Evolutionary conservation across 345 rosid genomes (phyloP).

Genomic region (Stellera chamaejasme): DNA sequence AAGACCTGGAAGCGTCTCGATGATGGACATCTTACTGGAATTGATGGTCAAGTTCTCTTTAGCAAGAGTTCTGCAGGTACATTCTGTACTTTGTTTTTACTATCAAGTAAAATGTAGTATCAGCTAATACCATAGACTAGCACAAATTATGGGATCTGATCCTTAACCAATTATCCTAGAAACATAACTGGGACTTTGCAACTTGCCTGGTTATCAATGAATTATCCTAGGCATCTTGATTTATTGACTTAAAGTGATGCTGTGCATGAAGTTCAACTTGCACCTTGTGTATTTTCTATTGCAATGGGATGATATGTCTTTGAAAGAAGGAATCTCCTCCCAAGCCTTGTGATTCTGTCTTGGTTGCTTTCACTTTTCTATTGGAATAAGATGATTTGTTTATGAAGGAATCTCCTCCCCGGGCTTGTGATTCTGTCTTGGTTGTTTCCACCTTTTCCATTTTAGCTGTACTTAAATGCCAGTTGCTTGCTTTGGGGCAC

Average conservation of each 20-base stretch:
- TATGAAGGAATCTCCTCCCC: neutral
- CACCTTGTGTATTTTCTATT: no score
- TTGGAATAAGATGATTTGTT: no score
- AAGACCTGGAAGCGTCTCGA: constrained; percentile 93
- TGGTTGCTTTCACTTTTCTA: neutral
- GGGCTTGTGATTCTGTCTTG: neutral
- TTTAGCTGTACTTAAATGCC: no score
- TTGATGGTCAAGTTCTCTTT: constrained; percentile 72
- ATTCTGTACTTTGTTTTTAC: neutral
- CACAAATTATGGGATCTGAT: no score
- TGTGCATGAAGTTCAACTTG: neutral
- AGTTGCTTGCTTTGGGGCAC: no score
- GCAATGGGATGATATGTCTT: no score
- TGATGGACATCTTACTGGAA: constrained; percentile 48
- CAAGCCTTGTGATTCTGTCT: neutral
- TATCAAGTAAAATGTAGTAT: no score
- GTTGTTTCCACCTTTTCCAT: neutral
- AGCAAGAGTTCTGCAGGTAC: constrained; percentile 48
- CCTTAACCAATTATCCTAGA: no score
- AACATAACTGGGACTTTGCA: neutral
- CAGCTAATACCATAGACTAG: neutral
- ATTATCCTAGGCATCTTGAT: no score
- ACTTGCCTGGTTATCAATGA: neutral
- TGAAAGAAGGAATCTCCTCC: neutral
- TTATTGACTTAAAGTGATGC: neutral